Evolutionary conservation across 306 rosid species (phyloP).

Genomic region (Inga oerstediana): DNA sequence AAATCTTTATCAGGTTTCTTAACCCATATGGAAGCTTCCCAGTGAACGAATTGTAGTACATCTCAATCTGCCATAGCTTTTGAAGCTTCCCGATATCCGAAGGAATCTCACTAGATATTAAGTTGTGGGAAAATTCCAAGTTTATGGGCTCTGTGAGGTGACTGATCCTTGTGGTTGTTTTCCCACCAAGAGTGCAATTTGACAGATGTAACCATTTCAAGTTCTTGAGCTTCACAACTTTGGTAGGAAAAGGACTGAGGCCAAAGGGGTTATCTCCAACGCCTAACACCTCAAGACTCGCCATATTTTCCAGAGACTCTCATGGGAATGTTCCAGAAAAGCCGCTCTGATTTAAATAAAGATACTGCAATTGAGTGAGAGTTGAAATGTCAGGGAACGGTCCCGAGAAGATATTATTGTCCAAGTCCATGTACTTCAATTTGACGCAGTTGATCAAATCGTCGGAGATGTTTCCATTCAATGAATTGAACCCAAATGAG

Average conservation of each 20-base stretch:
- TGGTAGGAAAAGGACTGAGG: slow-evolving; percentile 53
- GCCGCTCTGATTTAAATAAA: slow-evolving; percentile 60
- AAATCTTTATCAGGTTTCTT: slow-evolving; percentile 46
- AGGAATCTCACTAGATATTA: slow-evolving; percentile 66
- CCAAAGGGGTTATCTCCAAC: slow-evolving; percentile 76
- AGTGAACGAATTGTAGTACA: slow-evolving; percentile 56
- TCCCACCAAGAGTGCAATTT: slow-evolving; percentile 63
- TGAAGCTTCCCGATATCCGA: slow-evolving; percentile 63
- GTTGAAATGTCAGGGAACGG: slow-evolving; percentile 67
- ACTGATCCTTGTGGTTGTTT: slow-evolving; percentile 68
- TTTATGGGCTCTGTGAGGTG: slow-evolving; percentile 57
- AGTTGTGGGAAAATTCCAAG: slow-evolving; percentile 64
- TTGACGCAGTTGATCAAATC: slow-evolving; percentile 62
- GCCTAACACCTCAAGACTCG: slow-evolving; percentile 56
- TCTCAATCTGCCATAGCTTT: slow-evolving; percentile 75
- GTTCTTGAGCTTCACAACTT: slow-evolving; percentile 46
- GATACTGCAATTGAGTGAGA: slow-evolving; percentile 43
- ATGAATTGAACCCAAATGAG: slow-evolving; percentile 56
- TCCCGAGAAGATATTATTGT: slow-evolving; percentile 63
- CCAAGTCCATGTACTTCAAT: slow-evolving; percentile 67
- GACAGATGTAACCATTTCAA: slow-evolving; percentile 67
- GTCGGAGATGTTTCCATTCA: slow-evolving; percentile 45
- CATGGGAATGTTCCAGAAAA: slow-evolving; percentile 80
- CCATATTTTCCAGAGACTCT: slow-evolving; percentile 58
- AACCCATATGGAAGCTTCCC: slow-evolving; percentile 71